Percentiles rank a stretch among this genome's conserved stretches.
Conservation (phyloP, 352 stramenopile species). For the Lagenidium giganteum region DNA sequence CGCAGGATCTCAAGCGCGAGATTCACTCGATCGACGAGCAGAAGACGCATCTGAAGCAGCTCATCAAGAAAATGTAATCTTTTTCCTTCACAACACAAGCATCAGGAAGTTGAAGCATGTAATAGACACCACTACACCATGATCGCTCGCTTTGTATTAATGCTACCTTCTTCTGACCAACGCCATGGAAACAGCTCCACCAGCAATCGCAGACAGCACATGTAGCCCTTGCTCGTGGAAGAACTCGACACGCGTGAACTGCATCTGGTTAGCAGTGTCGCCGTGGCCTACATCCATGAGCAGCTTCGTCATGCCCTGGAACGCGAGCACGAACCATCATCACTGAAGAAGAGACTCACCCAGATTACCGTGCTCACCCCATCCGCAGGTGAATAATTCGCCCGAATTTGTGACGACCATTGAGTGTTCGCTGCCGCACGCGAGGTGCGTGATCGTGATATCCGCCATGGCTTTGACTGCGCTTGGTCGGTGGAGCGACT, state of each 20-base stretch:
- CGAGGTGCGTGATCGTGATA: too few species aligned
- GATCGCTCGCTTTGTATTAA: background rate
- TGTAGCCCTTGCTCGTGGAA: constrained; percentile 25
- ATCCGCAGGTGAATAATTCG: constrained; percentile 73
- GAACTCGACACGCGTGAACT: constrained; percentile 39
- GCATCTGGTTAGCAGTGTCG: constrained; percentile 30
- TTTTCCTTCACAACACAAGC: too few species aligned
- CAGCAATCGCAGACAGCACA: constrained; percentile 33
- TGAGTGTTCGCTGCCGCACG: constrained; percentile 72
- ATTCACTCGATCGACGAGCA: constrained; percentile 49
- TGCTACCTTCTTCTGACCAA: constrained; percentile 8
- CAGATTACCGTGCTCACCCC: constrained; percentile 82
- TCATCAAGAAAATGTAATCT: constrained; percentile 39
- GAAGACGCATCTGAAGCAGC: constrained; percentile 44
- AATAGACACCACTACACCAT: too few species aligned
- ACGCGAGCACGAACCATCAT: too few species aligned
- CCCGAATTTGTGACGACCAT: constrained; percentile 46
- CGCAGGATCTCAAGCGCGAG: constrained; percentile 40
- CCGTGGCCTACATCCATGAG: constrained; percentile 37
- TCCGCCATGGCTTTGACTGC: constrained; percentile 33
- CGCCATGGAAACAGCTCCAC: constrained; percentile 64
- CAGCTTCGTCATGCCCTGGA: background rate
- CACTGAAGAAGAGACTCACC: constrained; percentile 29
- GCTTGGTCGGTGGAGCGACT: too few species aligned
- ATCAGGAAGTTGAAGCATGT: too few species aligned